These are phyloP conservation scores for Quercus aquifolioides DNA, from an alignment of 306 rosid species.

Conservation along the genomic window DNA sequence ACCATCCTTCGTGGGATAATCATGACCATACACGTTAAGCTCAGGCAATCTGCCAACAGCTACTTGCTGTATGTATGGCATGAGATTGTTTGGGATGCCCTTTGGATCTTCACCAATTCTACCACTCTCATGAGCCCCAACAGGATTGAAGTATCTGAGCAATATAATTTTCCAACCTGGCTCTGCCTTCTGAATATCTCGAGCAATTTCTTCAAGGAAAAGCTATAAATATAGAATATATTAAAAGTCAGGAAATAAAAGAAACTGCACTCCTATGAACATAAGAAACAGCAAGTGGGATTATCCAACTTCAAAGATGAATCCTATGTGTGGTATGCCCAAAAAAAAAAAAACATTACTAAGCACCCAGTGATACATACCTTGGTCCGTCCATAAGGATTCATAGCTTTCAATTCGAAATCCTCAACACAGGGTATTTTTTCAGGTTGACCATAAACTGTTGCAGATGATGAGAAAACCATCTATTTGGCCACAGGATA, in stretches of 20 bases:
- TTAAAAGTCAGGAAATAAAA: constrained; percentile 6
- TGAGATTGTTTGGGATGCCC: constrained; percentile 91
- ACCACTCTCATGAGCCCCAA: constrained; percentile 97
- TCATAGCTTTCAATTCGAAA: constrained; percentile 61
- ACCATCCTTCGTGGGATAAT: constrained; percentile 90
- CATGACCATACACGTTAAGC: constrained; percentile 79
- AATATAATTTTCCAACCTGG: constrained; percentile 81
- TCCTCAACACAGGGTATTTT: constrained; percentile 84
- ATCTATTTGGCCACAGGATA: constrained; percentile 39
- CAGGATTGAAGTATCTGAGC: constrained; percentile 93
- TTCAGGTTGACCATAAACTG: constrained; percentile 92
- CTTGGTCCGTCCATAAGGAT: constrained; percentile 95
- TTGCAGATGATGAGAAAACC: constrained; percentile 95
- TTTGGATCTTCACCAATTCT: constrained; percentile 90
- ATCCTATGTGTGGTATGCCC: neutral
- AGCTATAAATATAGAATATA: constrained; percentile 39
- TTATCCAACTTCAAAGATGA: neutral
- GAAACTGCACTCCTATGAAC: constrained; percentile 8
- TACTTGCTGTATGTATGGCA: constrained; percentile 97
- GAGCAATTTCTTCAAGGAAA: constrained; percentile 84
- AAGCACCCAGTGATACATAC: constrained; percentile 22
- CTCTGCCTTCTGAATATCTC: constrained; percentile 80
- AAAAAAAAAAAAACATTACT: neutral
- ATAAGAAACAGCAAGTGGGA: neutral
- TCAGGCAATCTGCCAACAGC: constrained; percentile 88